phyloP scores from a whole-genome alignment of 2,329 filamentous ascomycete genomes.

The Penicillium olsonii region DNA sequence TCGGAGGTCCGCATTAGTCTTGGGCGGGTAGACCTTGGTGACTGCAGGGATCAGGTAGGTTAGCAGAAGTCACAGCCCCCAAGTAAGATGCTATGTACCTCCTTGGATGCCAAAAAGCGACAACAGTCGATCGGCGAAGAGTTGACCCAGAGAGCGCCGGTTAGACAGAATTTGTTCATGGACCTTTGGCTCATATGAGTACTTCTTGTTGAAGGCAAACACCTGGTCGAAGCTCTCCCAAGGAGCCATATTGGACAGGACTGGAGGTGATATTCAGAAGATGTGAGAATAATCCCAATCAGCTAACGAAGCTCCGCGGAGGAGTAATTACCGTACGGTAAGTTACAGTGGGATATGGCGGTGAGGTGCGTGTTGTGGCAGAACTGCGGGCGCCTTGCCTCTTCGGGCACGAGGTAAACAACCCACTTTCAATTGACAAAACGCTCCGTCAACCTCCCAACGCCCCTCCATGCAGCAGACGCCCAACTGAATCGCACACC shows the following conservation, averaged over 20 bases:
- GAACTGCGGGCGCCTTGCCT: slow-evolving; percentile 34
- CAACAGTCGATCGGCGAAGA: slow-evolving; percentile 80
- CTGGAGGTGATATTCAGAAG: neutral
- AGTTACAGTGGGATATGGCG: slow-evolving; percentile 26
- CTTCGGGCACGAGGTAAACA: slow-evolving; percentile 42
- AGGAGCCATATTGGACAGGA: slow-evolving; percentile 35
- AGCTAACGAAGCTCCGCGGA: slow-evolving; percentile 15
- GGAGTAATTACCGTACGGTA: slow-evolving; percentile 16
- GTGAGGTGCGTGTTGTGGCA: slow-evolving; percentile 36
- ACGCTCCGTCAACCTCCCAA: slow-evolving; percentile 9
- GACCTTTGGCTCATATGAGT: slow-evolving; percentile 63
- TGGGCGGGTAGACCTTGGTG: slow-evolving; percentile 73
- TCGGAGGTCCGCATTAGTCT: slow-evolving; percentile 66
- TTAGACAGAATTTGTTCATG: slow-evolving; percentile 65
- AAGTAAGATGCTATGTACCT: slow-evolving; percentile 50
- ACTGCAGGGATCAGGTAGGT: slow-evolving; percentile 33
- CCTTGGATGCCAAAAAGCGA: slow-evolving; percentile 68
- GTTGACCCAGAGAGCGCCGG: slow-evolving; percentile 66
- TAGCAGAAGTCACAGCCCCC: slow-evolving; percentile 14
- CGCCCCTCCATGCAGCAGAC: slow-evolving; percentile 28
- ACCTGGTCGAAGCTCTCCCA: slow-evolving; percentile 68
- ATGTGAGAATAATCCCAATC: slow-evolving; percentile 1
- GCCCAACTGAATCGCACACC: slow-evolving; percentile 21
- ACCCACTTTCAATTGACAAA: slow-evolving; percentile 33
- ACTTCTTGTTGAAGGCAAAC: slow-evolving; percentile 62